Base-by-base conservation (phyloP, 31 red algal genomes). In the Odonthalia washingtoniensis region DNA sequence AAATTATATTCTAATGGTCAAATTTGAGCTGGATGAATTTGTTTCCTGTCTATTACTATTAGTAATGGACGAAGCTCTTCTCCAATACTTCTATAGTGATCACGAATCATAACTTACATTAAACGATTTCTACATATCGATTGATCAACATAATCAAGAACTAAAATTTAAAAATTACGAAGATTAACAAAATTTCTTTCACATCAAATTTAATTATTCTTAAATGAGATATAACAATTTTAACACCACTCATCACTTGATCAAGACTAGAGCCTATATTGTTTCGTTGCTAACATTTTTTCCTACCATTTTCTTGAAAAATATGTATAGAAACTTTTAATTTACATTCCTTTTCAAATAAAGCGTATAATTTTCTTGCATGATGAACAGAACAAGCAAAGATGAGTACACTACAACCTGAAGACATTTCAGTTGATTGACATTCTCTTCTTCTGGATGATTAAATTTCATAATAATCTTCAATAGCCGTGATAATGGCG, bases 1-100 rank as follows among this genome's bases (percentile, higher is more conserved):
- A 90, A 69, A 40, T 90, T 90, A 32, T 76, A 77, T 40, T 90
- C 87, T 64, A 90, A 75, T 18, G 87, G 87, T 75, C 42, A 65
- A 4, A 75, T 18, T 53, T 81, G 2, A 37, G 46, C 66, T 5
- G 42, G 66, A 16, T n/a, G 46, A 4, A 90, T 70, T 30, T 61
- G 28, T n/a, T 45, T 18, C 49, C 78, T 65, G 39, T 65, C 26
- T 40, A 90, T 65, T 2, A 78, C 78, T 3, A 90, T 43, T 21
- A 90, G 46, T 43, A 77, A 67, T 0, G 87, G 87, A 34, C 87
- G 77, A 5, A 70, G 77, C 34, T 28, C 31, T 38, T 5, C 46
- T 30, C 76, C 76, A 4, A 90, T 43, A 65, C 77, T 37, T 21
- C 77, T 77, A 62, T 81, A 90, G 68, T 64, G 81, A 43, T 90